These are phyloP conservation scores for Hibiscus syriacus DNA, from an alignment of 345 rosid species.

Conservation along the genomic window DNA sequence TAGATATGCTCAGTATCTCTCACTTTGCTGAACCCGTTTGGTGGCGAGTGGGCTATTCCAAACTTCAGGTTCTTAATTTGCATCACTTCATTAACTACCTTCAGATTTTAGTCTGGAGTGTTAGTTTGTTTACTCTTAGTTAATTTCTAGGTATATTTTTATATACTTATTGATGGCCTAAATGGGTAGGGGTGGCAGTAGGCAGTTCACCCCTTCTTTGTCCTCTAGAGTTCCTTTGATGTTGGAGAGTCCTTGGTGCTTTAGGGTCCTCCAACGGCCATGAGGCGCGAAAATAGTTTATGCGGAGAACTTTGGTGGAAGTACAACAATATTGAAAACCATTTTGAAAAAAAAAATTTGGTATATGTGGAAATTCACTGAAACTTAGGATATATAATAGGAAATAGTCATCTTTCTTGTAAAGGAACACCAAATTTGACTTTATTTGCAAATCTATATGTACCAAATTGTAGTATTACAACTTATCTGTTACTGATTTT, in stretches of 20 bases:
- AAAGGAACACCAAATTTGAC: not conserved
- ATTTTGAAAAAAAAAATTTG: too few relatives aligned
- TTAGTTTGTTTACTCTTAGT: not conserved
- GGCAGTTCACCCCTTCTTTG: too few relatives aligned
- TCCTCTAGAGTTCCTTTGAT: too few relatives aligned
- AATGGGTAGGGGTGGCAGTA: too few relatives aligned
- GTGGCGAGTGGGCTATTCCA: constrained; percentile 94
- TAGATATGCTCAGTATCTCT: constrained; percentile 57
- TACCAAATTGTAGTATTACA: too few relatives aligned
- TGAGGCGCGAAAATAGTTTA: too few relatives aligned
- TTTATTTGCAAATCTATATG: not conserved
- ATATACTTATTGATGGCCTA: too few relatives aligned
- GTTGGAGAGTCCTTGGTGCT: too few relatives aligned
- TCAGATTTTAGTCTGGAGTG: not conserved
- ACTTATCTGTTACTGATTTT: not conserved
- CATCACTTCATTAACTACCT: not conserved
- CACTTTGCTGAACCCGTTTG: constrained; percentile 84
- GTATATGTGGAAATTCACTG: not conserved
- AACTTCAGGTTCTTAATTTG: constrained; percentile 50
- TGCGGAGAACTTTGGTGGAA: too few relatives aligned
- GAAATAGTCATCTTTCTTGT: not conserved
- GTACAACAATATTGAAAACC: too few relatives aligned
- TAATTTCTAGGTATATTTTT: constrained; percentile 2
- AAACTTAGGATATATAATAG: not conserved
- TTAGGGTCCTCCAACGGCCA: too few relatives aligned